Evolutionary conservation across 352 stramenopile genomes (phyloP).

Genomic region (Phytophthora ohioensis): DNA sequence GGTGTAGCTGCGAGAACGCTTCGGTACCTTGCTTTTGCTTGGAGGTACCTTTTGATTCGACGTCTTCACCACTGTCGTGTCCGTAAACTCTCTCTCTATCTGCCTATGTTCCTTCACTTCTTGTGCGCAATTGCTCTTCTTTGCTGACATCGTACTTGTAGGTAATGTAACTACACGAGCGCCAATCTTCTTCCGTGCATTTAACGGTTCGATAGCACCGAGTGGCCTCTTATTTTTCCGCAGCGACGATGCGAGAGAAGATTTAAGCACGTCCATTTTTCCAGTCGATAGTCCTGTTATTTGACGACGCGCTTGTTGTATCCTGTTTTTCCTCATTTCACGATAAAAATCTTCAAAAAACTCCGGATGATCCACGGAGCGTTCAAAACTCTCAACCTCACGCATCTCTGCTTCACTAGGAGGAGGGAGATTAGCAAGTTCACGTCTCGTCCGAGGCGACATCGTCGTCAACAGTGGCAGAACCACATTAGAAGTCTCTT

Average conservation of each 20-base stretch:
- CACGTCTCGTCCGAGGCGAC: conserved; percentile 54
- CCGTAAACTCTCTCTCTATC: background rate
- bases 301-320: conserved; percentile 10
- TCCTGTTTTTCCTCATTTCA: conserved; percentile 33
- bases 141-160: background rate
- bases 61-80: background rate
- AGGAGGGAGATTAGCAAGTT: conserved; percentile 50
- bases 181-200: conserved; percentile 1
- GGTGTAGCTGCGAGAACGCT: conserved; percentile 24
- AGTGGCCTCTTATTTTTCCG: conserved; percentile 13
- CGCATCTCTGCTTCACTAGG: conserved; percentile 45
- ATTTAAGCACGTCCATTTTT: background rate
- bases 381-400: conserved; percentile 54
- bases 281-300: background rate
- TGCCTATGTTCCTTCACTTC: conserved; percentile 2
- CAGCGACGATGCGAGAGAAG: background rate
- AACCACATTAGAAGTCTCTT: conserved; percentile 3
- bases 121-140: background rate
- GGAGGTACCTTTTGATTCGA: background rate
- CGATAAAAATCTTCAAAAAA: conserved; percentile 47
- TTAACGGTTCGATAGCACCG: conserved; percentile 17
- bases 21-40: conserved; percentile 2
- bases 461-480: conserved; percentile 61
- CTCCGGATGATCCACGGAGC: conserved; percentile 37
- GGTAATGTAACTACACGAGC: background rate